Conservation (phyloP, 2,329 filamentous ascomycete genomes). For the Aspergillus transmontanensis region DNA sequence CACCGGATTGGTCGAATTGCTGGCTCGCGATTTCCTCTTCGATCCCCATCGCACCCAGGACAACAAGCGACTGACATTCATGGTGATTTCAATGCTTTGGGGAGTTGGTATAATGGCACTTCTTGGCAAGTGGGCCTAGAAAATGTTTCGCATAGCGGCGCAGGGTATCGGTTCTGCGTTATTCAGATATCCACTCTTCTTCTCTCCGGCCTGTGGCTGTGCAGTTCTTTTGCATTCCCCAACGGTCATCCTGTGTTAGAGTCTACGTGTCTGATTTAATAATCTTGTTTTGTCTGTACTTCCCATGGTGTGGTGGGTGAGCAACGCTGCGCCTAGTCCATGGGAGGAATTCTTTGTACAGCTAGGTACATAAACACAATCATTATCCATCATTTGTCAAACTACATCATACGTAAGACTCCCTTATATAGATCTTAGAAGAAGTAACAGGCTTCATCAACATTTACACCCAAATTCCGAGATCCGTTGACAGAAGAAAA, state of each 20-base stretch:
- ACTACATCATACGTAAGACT: background rate
- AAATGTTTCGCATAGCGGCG: background rate
- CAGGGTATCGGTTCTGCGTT: background rate
- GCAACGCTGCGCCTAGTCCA: background rate
- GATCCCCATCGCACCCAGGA: slow-evolving; percentile 49
- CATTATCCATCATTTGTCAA: background rate
- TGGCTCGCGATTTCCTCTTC: slow-evolving; percentile 55
- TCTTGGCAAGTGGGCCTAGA: slow-evolving; percentile 54
- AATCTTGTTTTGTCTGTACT: background rate
- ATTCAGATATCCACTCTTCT: background rate
- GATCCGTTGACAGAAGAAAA: background rate
- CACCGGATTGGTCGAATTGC: slow-evolving; percentile 53
- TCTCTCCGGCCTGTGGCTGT: background rate
- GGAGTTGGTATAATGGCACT: slow-evolving; percentile 53
- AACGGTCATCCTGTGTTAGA: background rate
- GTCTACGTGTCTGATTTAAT: background rate
- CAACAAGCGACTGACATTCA: slow-evolving; percentile 42
- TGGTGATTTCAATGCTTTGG: slow-evolving; percentile 43
- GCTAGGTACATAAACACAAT: background rate
- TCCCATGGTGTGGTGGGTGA: background rate
- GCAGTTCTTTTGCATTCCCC: background rate
- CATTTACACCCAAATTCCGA: background rate
- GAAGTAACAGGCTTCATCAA: background rate
- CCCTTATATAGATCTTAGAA: background rate
- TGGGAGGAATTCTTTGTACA: background rate